Percentiles rank a stretch among this genome's conserved stretches.
phyloP scores from a whole-genome alignment of 139 green algal species.

The Coelastrella sp. region DNA sequence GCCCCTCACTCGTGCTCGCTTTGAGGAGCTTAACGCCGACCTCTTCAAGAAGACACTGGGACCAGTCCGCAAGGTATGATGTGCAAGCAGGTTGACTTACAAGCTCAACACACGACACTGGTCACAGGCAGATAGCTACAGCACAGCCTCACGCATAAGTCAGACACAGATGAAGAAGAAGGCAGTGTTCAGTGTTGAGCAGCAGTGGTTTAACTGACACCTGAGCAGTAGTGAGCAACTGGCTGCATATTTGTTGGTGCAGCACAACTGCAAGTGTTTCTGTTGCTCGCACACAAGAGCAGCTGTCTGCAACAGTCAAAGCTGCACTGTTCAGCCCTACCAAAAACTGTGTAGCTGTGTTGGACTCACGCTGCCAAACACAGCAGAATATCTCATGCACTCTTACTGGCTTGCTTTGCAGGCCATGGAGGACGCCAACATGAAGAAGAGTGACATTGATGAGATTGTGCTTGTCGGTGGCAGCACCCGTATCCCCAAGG shows the following conservation, averaged over 20 bases:
- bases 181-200: background rate
- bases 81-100: background rate
- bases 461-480: constrained; percentile 98
- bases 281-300: background rate
- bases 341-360: too few relatives aligned
- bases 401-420: constrained; percentile 47
- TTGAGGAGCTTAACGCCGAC: constrained; percentile 99
- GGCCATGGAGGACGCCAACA: constrained; percentile 93
- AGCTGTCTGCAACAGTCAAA: background rate
- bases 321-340: too few relatives aligned
- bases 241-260: background rate
- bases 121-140: background rate
- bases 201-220: background rate
- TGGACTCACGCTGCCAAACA: too few relatives aligned
- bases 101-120: too few relatives aligned
- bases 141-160: background rate
- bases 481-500: constrained; percentile 95
- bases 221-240: background rate
- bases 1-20: constrained; percentile 97
- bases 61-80: constrained; percentile 89
- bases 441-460: constrained; percentile 92
- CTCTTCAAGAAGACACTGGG: constrained; percentile 96
- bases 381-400: too few relatives aligned
- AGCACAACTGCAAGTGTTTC: background rate
- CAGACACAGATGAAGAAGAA: background rate